Evolutionary conservation across 495 filamentous ascomycete genomes (phyloP), one percentile per base, ranked within the genome.

Genomic region (Penicillium parvum): DNA sequence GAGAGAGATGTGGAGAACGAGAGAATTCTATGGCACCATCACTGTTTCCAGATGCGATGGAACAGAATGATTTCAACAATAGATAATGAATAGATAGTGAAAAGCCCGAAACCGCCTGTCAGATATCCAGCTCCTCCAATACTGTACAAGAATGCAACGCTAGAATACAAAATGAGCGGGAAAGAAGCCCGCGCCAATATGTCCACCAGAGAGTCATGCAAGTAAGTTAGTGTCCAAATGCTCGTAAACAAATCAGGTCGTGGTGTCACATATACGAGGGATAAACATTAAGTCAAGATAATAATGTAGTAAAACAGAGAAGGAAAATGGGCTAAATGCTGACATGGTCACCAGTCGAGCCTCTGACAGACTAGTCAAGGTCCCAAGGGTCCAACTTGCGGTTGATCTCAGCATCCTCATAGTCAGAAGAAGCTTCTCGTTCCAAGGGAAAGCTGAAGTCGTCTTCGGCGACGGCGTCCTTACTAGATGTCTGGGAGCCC

Each of bases 391-490:
- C 58, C 9, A 45, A 19, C 32, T 53, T 58, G n/a, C 28, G 52
- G 43, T 29, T 29, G 11, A 43, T 43, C 14, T 43, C 17, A 4
- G 53, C 47, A 15, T 61, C 51, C 27, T 55, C 57, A 10, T 62
- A 60, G 21, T 61, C 55, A 7, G 64, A 63, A n/a, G 54, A 56
- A 11, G 45, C 25, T 26, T 66, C 60, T n/a, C 61, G 65, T 5
- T 66, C 56, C 29, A 70, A 47, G 22, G 69, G 68, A 19, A 73
- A 59, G 23, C 61, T 61, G 45, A 63, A 73, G 43, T 71, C 68
- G 51, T 71, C 68, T 34, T 61, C 60, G n/a, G 50, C 37, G 26
- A 30, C n/a, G 1, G 45, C 19, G 10, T 25, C 8, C 12, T 33
- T 45, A 2, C 9, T 34, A 4, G 32, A 10, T 20, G 41, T 16